Evolutionary conservation across 2,329 filamentous ascomycete species (phyloP), one percentile per base, ranked within the genome.

Genomic region (Cladosporium sp.): DNA sequence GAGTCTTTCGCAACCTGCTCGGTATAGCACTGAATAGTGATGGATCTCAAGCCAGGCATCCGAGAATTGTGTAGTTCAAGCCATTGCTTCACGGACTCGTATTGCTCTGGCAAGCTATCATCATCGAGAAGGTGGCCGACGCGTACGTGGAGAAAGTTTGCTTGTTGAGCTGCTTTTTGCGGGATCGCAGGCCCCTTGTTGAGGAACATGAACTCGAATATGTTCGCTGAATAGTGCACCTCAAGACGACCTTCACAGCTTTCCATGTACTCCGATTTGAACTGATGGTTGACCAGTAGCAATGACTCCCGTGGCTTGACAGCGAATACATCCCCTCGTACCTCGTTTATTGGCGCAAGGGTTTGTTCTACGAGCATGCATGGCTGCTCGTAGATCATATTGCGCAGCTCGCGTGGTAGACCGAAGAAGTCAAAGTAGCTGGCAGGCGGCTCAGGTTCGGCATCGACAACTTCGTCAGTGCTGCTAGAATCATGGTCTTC

Each of bases 381-480:
- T 5, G 47, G 17, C 28, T 51, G 36, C 11, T 51, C 19, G 38
- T 63, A 65, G 6, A 65, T 59, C 22, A 56, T 38, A 30, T 64
- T 59, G 20, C 62, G 52, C 3, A 64, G 39, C 34, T 65, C 64
- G 3, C 7, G 57, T 17, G 61, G 52, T 2, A 65, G 43, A 8
- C 51, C 51, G 49, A 65, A 60, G 56, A 63, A 45, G 42, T 45
- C 14, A 7, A 45, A 45, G 12, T 45, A 28, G 12, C 42, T n/a
- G 20, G 4, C 3, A 45, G 20, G 14, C 25, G 22, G 12, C 3
- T 2, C 9, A 12, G 1, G 12, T n/a, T 14, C 12, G 2, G 14
- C 14, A 8, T 8, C 20, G 15, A 14, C 8, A 7, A 20, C 20
- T 28, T 12, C 12, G 25, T 25, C 42, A 14, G 5, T 25, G 6